Evolutionary conservation across 169 alveolate genomes (phyloP), one percentile per base, ranked within the genome.

Genomic region (Plasmodium malariae): DNA sequence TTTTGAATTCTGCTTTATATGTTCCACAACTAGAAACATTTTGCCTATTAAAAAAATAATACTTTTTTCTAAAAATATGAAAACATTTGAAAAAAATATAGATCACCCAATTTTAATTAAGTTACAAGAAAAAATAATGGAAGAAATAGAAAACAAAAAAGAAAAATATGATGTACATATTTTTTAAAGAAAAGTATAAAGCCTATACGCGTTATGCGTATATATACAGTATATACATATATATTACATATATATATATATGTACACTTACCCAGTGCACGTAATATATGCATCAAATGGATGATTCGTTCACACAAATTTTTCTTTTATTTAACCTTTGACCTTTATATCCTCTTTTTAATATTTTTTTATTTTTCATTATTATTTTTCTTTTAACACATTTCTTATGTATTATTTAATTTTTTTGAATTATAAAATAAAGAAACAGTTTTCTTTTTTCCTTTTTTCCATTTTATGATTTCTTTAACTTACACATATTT

Each of bases 11-110:
- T 83, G 86, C 71, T 83, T 83, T 60, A 69, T 83, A 51, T 67
- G 91, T 28, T 83, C 91, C 0, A 83, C 91, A 83, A 83, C 68
- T 68, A 83, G 91, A 36, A 83, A 83, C 37, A 83, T 83, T 32
- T 51, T 65, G 37, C 91, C 91, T 28, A 59, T 83, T 54, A 67
- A 55, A 68, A 83, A 83, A 68, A 65, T 83, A 30, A 83, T 43
- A 9, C 85, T 83, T 17, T 83, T 30, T 68, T 49, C 91, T 28
- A 86, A 51, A 32, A 57, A 51, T 21, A 69, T 11, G 30, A 51
- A 43, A 68, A 19, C 59, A 60, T 83, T 67, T 83, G 91, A 83
- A 68, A 83, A 67, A 45, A 73, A 67, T 68, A 73, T 83, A 11
- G 55, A 68, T 51, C 91, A 83, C 26, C 83, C 85, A 26, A 63